Evolutionary conservation across 306 rosid species (phyloP).

Genomic region (Cucurbita moschata): DNA sequence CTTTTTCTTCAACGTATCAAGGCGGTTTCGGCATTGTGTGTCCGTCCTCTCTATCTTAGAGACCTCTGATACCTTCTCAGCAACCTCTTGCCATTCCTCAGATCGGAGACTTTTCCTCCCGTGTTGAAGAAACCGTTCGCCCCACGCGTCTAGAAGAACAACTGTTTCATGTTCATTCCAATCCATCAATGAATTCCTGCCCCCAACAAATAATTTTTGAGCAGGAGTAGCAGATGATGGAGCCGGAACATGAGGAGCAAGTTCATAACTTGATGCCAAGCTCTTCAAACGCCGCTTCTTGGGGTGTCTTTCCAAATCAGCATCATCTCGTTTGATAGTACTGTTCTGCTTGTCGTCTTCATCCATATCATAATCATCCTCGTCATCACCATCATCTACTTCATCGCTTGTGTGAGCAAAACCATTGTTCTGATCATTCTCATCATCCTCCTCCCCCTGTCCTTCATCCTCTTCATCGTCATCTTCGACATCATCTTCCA

Average conservation of each 20-base stretch:
- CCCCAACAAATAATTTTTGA: slow-evolving; percentile 45
- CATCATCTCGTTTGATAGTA: slow-evolving; percentile 23
- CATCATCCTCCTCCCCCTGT: slow-evolving; percentile 35
- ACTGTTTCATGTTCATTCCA: slow-evolving; percentile 79
- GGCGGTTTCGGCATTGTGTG: slow-evolving; percentile 73
- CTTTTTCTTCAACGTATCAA: slow-evolving; percentile 80
- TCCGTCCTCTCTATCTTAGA: slow-evolving; percentile 64
- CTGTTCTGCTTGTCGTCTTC: slow-evolving; percentile 25
- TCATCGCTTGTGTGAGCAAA: slow-evolving; percentile 17
- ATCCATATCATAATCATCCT: slow-evolving; percentile 12
- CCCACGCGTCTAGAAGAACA: slow-evolving; percentile 80
- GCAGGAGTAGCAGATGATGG: slow-evolving; percentile 20
- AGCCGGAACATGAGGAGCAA: slow-evolving; percentile 50
- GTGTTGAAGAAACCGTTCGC: slow-evolving; percentile 60
- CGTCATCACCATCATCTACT: slow-evolving; percentile 26
- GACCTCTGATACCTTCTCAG: slow-evolving; percentile 65
- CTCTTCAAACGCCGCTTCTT: slow-evolving; percentile 64
- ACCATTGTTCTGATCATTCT: slow-evolving; percentile 29
- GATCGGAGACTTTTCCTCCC: slow-evolving; percentile 84
- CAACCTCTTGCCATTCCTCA: slow-evolving; percentile 92
- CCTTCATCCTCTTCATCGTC: slow-evolving; percentile 34
- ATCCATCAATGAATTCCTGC: slow-evolving; percentile 54
- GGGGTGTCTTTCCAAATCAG: slow-evolving; percentile 42
- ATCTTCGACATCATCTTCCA: slow-evolving; percentile 29
- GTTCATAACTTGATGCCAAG: slow-evolving; percentile 60